A percentile compares a stretch with the other conserved stretches of the same genome.
These are phyloP conservation scores for Leptographium galeiforme DNA, from an alignment of 2,329 filamentous ascomycete genomes.

Conservation along the genomic window DNA sequence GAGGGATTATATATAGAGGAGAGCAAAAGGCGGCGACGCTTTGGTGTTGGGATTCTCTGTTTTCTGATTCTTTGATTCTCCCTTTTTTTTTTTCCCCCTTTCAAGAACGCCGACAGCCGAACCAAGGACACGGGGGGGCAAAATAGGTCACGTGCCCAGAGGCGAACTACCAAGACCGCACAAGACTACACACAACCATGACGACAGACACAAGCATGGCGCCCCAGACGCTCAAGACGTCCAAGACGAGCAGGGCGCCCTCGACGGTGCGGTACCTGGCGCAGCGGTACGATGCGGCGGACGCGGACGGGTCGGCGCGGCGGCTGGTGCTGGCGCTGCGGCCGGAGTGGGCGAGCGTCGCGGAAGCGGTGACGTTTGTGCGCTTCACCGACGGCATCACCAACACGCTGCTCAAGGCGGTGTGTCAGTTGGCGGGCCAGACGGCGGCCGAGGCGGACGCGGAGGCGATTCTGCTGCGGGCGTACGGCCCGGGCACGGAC, in stretches of 20 bases:
- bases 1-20: no score
- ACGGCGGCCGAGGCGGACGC: slow-evolving; percentile 67
- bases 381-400: slow-evolving; percentile 97
- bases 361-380: slow-evolving; percentile 52
- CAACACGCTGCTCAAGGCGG: slow-evolving; percentile 76
- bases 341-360: slow-evolving; percentile 74
- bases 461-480: slow-evolving; percentile 77
- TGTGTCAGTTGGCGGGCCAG: slow-evolving; percentile 52
- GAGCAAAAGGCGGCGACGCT: no score
- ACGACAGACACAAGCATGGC: no score
- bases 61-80: no score
- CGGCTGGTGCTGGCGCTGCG: slow-evolving; percentile 65
- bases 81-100: no score
- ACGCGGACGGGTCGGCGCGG: slow-evolving; percentile 67
- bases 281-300: slow-evolving; percentile 61
- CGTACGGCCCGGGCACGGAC: slow-evolving; percentile 89
- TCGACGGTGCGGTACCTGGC: slow-evolving; percentile 48
- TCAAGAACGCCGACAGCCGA: no score
- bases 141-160: no score
- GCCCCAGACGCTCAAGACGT: no score
- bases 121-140: no score
- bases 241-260: neutral
- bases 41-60: no score
- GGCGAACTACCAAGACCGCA: no score
- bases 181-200: no score